These are phyloP conservation scores for Chenopodium berlandieri DNA, from an alignment of 148 eudicot species.

Conservation along the genomic window DNA sequence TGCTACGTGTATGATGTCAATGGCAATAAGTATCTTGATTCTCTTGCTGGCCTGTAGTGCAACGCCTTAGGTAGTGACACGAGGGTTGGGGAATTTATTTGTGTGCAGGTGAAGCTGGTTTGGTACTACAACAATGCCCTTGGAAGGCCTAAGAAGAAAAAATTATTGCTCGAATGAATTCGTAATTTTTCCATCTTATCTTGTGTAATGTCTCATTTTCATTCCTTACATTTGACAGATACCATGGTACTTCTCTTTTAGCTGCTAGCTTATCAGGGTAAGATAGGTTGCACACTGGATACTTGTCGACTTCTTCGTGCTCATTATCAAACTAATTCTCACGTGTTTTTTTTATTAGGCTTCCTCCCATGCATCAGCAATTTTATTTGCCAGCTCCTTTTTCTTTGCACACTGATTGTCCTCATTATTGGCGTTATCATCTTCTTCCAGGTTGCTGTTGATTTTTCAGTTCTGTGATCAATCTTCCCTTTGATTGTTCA, in stretches of 20 bases:
- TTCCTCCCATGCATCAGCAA: slow-evolving; percentile 76
- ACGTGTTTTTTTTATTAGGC: slow-evolving; percentile 35
- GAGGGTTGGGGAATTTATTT: slow-evolving; percentile 4
- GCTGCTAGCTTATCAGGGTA: slow-evolving; percentile 96
- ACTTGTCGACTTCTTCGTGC: background rate
- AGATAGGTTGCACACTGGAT: background rate
- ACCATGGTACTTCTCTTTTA: slow-evolving; percentile 87
- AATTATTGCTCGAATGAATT: slow-evolving; percentile 77
- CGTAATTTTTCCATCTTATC: slow-evolving; percentile 42
- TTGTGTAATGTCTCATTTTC: slow-evolving; percentile 3
- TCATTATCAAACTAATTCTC: background rate
- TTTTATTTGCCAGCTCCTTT: slow-evolving; percentile 95
- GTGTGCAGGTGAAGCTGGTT: slow-evolving; percentile 84
- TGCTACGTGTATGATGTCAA: slow-evolving; percentile 65
- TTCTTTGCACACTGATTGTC: slow-evolving; percentile 89
- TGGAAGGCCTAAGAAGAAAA: slow-evolving; percentile 90
- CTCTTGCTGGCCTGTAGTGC: slow-evolving; percentile 96
- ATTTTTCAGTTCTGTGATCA: background rate
- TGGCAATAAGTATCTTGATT: slow-evolving; percentile 84
- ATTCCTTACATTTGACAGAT: slow-evolving; percentile 49
- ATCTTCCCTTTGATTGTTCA: background rate
- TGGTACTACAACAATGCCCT: slow-evolving; percentile 97
- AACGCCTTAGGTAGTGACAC: slow-evolving; percentile 67
- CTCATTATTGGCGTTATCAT: slow-evolving; percentile 92
- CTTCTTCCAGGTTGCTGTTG: slow-evolving; percentile 47